These are phyloP conservation scores for Microbotryum intermedium DNA, from an alignment of 1,284 basidiomycete genomes.

Conservation along the genomic window DNA sequence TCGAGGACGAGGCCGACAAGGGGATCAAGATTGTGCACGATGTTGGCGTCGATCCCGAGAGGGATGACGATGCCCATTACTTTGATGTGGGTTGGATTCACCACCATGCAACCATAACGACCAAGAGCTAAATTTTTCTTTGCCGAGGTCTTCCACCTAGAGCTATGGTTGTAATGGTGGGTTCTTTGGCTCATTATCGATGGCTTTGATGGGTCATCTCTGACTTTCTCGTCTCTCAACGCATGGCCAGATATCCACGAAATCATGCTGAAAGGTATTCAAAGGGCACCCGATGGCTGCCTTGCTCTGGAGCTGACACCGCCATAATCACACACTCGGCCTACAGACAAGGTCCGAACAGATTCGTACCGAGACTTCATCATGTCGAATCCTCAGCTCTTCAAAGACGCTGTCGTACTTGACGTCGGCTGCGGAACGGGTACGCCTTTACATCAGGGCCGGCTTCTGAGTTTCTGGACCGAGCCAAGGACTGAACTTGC, in stretches of 20 bases:
- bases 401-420: constrained; percentile 77
- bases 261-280: constrained; percentile 47
- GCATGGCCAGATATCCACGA: constrained; percentile 48
- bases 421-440: constrained; percentile 94
- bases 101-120: neutral
- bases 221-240: neutral
- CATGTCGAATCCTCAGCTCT: constrained; percentile 69
- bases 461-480: neutral
- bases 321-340: neutral
- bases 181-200: constrained; percentile 25
- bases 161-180: constrained; percentile 80
- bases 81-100: constrained; percentile 49
- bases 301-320: no score
- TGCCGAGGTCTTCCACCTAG: neutral
- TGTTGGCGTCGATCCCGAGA: constrained; percentile 25
- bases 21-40: neutral
- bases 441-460: neutral
- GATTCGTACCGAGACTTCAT: constrained; percentile 89
- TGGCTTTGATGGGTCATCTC: neutral
- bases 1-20: neutral
- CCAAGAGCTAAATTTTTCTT: neutral
- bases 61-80: constrained; percentile 88
- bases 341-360: constrained; percentile 74
- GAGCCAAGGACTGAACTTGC: neutral
- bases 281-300: no score